Percentiles rank a stretch among this genome's conserved stretches.
Evolutionary conservation across 164 flowering plant genomes (phyloP).

Genomic region (Taxillus chinensis): DNA sequence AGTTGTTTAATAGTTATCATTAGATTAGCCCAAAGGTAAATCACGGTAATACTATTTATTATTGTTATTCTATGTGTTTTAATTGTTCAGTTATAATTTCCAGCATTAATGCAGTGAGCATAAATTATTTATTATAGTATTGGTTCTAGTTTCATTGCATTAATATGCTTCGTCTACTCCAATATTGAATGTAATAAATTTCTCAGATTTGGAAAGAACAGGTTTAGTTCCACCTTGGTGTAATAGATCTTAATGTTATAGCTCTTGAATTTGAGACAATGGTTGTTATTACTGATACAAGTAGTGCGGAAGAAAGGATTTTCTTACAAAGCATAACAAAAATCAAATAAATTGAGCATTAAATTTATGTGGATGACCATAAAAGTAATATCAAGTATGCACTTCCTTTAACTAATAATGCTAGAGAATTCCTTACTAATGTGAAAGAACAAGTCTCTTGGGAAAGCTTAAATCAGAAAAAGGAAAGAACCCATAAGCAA

Average conservation of each 20-base stretch:
- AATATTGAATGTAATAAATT: neutral
- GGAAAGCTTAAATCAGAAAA: no score
- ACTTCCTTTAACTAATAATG: neutral
- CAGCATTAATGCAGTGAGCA: neutral
- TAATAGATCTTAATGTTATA: neutral
- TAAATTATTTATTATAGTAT: neutral
- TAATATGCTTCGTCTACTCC: neutral
- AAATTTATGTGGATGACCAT: neutral
- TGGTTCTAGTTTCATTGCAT: neutral
- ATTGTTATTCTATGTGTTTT: neutral
- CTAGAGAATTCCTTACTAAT: neutral
- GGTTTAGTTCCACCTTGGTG: neutral
- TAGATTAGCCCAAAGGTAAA: neutral
- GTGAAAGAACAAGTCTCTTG: constrained; percentile 1
- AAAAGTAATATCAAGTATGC: neutral
- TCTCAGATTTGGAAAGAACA: constrained; percentile 1
- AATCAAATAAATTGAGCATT: neutral
- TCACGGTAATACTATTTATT: neutral
- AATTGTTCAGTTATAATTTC: no score
- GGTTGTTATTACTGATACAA: no score
- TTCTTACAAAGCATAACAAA: neutral
- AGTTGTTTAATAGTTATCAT: neutral
- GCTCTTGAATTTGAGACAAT: neutral
- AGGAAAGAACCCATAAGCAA: no score
- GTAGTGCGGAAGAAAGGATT: no score